A percentile compares a stretch with the other conserved stretches of the same genome.
Evolutionary conservation across 2,329 filamentous ascomycete genomes (phyloP).

Genomic region (Trichoderma afroharzianum): DNA sequence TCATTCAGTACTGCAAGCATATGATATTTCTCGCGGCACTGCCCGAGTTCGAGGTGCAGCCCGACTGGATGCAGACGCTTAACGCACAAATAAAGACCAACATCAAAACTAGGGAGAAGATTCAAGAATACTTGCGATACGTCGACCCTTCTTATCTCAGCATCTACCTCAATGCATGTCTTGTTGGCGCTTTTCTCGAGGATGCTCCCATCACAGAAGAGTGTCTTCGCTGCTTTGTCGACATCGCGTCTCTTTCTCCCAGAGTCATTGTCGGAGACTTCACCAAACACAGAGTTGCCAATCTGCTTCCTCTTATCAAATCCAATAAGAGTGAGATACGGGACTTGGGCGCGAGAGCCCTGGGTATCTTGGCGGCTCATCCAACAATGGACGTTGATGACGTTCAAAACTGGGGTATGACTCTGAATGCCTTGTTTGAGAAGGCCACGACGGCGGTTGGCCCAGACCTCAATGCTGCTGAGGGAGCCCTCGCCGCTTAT

Average conservation of each 20-base stretch:
- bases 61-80: conserved; percentile 80
- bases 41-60: conserved; percentile 56
- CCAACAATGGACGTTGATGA: conserved; percentile 38
- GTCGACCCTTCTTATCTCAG: conserved; percentile 38
- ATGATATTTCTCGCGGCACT: conserved; percentile 51
- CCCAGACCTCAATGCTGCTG: conserved; percentile 42
- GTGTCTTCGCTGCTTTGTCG: conserved; percentile 51
- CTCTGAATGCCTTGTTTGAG: conserved; percentile 43
- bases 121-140: conserved; percentile 51
- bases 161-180: conserved; percentile 50
- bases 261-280: conserved; percentile 50
- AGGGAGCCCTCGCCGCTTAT: conserved; percentile 46
- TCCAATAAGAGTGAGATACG: conserved; percentile 71
- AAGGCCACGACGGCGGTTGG: conserved; percentile 41
- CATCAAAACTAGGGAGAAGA: conserved; percentile 56
- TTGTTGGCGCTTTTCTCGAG: conserved; percentile 52
- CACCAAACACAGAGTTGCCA: conserved; percentile 40
- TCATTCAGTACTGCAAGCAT: conserved; percentile 63
- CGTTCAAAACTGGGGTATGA: conserved; percentile 26
- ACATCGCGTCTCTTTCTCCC: conserved; percentile 50
- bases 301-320: conserved; percentile 58
- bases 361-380: conserved; percentile 75
- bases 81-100: conserved; percentile 70
- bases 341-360: conserved; percentile 61
- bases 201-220: conserved; percentile 42